Evolutionary conservation across 257 asterid genomes (phyloP), one percentile per base, ranked within the genome.

Genomic region (Henckelia pumila): DNA sequence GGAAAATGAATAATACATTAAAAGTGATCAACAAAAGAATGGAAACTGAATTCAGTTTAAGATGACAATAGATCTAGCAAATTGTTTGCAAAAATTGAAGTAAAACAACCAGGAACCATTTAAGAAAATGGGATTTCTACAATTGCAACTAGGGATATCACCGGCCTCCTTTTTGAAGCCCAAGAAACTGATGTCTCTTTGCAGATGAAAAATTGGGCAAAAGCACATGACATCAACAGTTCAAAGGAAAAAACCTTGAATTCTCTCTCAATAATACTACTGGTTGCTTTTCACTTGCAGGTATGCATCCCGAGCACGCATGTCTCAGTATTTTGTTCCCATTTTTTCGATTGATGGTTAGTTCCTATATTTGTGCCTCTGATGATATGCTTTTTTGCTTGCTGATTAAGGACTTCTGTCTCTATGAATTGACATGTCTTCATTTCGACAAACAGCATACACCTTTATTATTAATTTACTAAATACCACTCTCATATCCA

Each of bases 171-270:
- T 28, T 57, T 56, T 44, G 24, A 68, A 65, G 53, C 9, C 13
- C 33, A 37, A 55, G 0, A 75, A 21, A 73, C 67, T 58, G 44
- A 71, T 72, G n/a, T 66, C 20, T 67, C 69, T 61, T 22, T 72
- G 83, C 94, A 92, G 97, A 85, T 89, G 97, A 89, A 93, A 80
- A 78, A 73, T 26, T 89, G 97, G 98, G 98, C 95, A 11, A 89
- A 83, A 75, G 90, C 93, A 66, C 84, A 93, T 59, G 78, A 85
- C 61, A 85, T 92, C 73, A 89, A 92, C 79, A 85, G 96, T 71
- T 88, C 97, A 29, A 92, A 80, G 78, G 92, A 89, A 75, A 82
- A 79, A 70, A 92, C 98, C 32, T 76, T 89, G 84, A 92, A 92
- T 74, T 88, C 97, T 63, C 85, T 92, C 67, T 88, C 95, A 64